Percentiles rank a stretch among this genome's conserved stretches.
Conservation (phyloP, 2,329 filamentous ascomycete species). For the Hymenoscyphus salicellus region DNA sequence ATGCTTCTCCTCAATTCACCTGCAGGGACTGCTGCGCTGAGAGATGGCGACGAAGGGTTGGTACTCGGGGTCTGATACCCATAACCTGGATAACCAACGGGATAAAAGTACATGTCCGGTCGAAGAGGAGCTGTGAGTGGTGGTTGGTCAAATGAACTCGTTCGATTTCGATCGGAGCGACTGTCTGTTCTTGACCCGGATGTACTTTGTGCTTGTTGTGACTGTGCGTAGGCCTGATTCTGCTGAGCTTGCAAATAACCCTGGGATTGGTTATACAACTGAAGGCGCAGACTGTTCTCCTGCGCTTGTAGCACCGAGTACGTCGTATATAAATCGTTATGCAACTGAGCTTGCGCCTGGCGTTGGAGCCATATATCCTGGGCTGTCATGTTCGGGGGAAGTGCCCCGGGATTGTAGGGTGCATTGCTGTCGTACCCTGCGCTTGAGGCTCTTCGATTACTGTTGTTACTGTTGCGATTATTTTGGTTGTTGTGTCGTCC, state of each 20-base stretch:
- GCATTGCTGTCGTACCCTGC: constrained; percentile 32
- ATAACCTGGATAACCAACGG: constrained; percentile 43
- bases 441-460: constrained; percentile 35
- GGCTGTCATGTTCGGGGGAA: constrained; percentile 26
- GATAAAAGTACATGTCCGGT: constrained; percentile 55
- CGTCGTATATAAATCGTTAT: constrained; percentile 38
- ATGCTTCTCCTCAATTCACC: constrained; percentile 55
- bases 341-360: constrained; percentile 36
- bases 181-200: constrained; percentile 36
- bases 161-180: constrained; percentile 52
- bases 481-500: constrained; percentile 29
- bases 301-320: constrained; percentile 43
- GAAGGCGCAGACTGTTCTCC: constrained; percentile 45
- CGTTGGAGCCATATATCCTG: constrained; percentile 36
- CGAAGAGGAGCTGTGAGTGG: constrained; percentile 57
- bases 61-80: constrained; percentile 50
- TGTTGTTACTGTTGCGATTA: constrained; percentile 29
- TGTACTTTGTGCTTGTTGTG: constrained; percentile 36
- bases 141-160: constrained; percentile 61
- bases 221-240: constrained; percentile 42
- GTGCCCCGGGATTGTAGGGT: constrained; percentile 22
- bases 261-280: constrained; percentile 48
- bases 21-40: constrained; percentile 40
- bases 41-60: constrained; percentile 56
- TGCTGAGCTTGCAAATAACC: constrained; percentile 42